A percentile compares a stretch with the other conserved stretches of the same genome.
Evolutionary conservation across 345 rosid species (phyloP).

Genomic region (Odontarrhena argentea): DNA sequence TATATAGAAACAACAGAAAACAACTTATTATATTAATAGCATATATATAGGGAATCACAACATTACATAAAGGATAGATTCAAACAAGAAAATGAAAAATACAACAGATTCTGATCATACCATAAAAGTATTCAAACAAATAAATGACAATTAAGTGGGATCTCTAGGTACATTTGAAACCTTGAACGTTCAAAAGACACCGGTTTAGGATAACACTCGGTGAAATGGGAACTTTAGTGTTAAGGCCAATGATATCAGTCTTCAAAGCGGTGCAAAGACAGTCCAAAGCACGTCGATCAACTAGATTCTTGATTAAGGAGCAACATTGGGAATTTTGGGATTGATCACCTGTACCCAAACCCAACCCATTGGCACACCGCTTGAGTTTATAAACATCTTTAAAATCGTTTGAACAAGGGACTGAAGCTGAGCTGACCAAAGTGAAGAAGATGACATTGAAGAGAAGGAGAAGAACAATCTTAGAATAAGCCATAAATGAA

Average conservation of each 20-base stretch:
- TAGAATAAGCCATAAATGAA: slow-evolving; percentile 32
- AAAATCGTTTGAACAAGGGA: slow-evolving; percentile 16
- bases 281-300: slow-evolving; percentile 11
- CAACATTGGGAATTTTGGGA: slow-evolving; percentile 21
- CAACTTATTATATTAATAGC: too few species aligned
- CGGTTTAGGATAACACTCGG: slow-evolving; percentile 13
- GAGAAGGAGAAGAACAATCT: slow-evolving; percentile 22
- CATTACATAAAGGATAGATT: too few species aligned
- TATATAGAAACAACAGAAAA: too few species aligned
- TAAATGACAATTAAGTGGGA: background rate
- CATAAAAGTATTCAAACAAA: too few species aligned
- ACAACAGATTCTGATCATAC: too few species aligned
- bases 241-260: slow-evolving; percentile 18
- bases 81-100: too few species aligned
- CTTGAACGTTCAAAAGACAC: slow-evolving; percentile 27
- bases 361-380: slow-evolving; percentile 28
- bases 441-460: slow-evolving; percentile 29
- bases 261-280: slow-evolving; percentile 30
- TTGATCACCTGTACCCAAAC: slow-evolving; percentile 26
- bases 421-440: slow-evolving; percentile 26
- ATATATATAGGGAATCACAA: too few species aligned
- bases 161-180: slow-evolving; percentile 23
- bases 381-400: too few species aligned
- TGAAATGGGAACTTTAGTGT: slow-evolving; percentile 25
- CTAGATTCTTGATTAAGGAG: slow-evolving; percentile 1